These are phyloP conservation scores for Erysimum cheiranthoides DNA, from an alignment of 345 rosid species.

Conservation along the genomic window DNA sequence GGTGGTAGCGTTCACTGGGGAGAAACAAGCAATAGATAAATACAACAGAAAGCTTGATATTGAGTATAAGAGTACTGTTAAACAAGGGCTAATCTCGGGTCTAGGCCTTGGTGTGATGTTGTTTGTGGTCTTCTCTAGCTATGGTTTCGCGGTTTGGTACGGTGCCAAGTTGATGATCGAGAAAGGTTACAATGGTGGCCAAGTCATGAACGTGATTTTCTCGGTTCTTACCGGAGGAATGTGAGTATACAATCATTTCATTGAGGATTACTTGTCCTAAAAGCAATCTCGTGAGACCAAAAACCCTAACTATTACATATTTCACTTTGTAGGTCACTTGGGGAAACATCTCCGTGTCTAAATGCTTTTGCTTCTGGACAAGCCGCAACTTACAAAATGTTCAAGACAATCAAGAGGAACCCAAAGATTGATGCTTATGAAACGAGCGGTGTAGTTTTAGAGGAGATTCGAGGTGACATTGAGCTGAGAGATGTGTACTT, in stretches of 20 bases:
- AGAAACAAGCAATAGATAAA: conserved; percentile 29
- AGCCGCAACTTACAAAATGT: conserved; percentile 47
- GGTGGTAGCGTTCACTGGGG: conserved; percentile 35
- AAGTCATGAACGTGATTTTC: conserved; percentile 32
- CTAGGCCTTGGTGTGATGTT: conserved; percentile 24
- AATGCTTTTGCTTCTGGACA: conserved; percentile 69
- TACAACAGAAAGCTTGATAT: conserved; percentile 14
- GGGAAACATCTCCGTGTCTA: conserved; percentile 30
- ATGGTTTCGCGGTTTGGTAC: conserved; percentile 34
- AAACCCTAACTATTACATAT: neutral
- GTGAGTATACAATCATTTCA: neutral
- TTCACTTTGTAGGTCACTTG: conserved; percentile 54
- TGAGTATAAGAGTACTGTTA: conserved; percentile 11
- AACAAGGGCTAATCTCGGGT: conserved; percentile 29
- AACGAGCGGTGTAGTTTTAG: conserved; percentile 27
- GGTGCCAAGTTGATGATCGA: conserved; percentile 17
- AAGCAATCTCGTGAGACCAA: neutral
- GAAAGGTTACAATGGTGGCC: conserved; percentile 30
- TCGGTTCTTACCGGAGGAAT: conserved; percentile 22
- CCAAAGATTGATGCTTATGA: conserved; percentile 49
- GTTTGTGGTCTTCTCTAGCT: conserved; percentile 23
- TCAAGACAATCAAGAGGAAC: conserved; percentile 44
- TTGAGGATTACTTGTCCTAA: neutral
- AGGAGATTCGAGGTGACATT: conserved; percentile 47
- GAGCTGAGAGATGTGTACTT: conserved; percentile 47